Percentiles rank a stretch among this genome's conserved stretches.
These are phyloP conservation scores for Sonneratia alba DNA, from an alignment of 345 rosid genomes.

Conservation along the genomic window DNA sequence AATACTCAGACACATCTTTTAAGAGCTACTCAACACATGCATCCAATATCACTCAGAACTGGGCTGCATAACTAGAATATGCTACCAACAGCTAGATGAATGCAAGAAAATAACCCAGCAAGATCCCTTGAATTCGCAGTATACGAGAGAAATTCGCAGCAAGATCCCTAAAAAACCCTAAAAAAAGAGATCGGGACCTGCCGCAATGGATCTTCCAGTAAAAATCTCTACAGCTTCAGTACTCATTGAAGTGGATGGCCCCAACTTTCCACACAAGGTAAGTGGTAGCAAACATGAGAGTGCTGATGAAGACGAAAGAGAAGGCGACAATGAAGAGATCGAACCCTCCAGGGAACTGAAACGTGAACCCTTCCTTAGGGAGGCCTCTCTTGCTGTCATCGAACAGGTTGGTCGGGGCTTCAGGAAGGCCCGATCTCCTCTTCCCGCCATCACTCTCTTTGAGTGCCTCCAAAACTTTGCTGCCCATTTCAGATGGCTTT, in stretches of 20 bases:
- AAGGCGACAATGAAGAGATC: constrained; percentile 60
- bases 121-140: background rate
- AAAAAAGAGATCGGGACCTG: background rate
- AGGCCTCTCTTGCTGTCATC: constrained; percentile 85
- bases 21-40: too few relatives aligned
- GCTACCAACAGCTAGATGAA: background rate
- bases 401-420: constrained; percentile 78
- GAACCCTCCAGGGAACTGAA: constrained; percentile 61
- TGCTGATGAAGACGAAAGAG: constrained; percentile 75
- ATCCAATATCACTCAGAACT: too few relatives aligned
- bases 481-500: constrained; percentile 54
- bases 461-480: constrained; percentile 61
- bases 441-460: constrained; percentile 66
- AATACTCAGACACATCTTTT: too few relatives aligned
- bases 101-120: background rate
- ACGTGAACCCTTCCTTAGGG: constrained; percentile 68
- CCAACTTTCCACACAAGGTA: constrained; percentile 84
- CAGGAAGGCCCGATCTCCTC: constrained; percentile 65
- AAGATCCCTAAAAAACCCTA: too few relatives aligned
- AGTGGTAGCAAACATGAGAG: constrained; percentile 83
- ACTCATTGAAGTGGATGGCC: constrained; percentile 83
- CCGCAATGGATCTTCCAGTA: background rate
- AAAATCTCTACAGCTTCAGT: constrained; percentile 10
- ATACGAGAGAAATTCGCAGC: background rate
- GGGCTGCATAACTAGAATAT: background rate